Evolutionary conservation across 768 basidiomycete genomes (phyloP), one percentile per base, ranked within the genome.

Genomic region (Russula dissimulans): DNA sequence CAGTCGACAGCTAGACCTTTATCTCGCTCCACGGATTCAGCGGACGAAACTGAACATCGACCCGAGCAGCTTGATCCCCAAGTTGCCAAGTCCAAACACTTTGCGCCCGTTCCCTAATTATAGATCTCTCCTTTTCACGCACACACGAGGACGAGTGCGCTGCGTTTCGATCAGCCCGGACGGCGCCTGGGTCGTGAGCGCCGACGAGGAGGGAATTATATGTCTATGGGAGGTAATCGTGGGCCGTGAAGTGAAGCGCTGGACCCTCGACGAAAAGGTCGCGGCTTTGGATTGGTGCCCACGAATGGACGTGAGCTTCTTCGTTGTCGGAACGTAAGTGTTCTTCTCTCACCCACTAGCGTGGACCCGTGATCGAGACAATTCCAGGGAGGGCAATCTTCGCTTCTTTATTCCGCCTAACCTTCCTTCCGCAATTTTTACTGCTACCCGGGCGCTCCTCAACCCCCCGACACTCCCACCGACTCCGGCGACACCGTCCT

Each of bases 221-320:
- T 82, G 86, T 63, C 73, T 98, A 50, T 98, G 95, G 94, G 97
- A 98, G 71, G 82, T 89, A 18, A 84, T 83, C 48, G 87, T 95
- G 52, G 97, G 97, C 7, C 80, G 87, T 57, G 90, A 94, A 70
- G 83, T 94, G 26, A 89, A 87, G 73, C 79, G 83, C 66, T 98
- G 94, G 93, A 80, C 81, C 67, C 83, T 97, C 64, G 80, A 82
- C 57, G 75, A 80, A 65, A 91, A 87, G 67, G 80, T 99, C 63
- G 88, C 89, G 47, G 80, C 89, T 32, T 73, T 95, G 9, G 91
- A 92, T 59, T 99, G 97, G 97, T 95, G 92, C 70, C 95, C 95
- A 18, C 82, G 91, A 67, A 79, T 76, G 58, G 93, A 95, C 68
- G 81, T 86, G 66, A 81, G 76, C 65, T 90, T 87, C 71, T 87